Percentiles rank a stretch among this genome's conserved stretches.
phyloP scores from a whole-genome alignment of 805 yeast genomes.

The Barnettozyma sp. region DNA sequence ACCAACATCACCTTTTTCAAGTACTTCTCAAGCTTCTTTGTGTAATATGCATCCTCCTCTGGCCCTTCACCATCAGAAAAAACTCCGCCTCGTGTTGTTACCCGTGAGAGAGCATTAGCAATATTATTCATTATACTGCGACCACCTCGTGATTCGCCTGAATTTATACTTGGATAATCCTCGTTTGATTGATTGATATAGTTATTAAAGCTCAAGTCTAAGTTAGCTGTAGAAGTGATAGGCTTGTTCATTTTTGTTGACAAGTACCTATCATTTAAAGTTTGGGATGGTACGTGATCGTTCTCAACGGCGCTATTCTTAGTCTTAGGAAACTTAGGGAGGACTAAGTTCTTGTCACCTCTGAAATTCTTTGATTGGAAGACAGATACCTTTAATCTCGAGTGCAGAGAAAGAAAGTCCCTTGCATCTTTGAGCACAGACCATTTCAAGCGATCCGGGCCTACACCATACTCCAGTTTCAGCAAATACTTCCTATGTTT shows the following conservation, averaged over 20 bases:
- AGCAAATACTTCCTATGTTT: constrained; percentile 44
- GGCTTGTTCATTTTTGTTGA: constrained; percentile 14
- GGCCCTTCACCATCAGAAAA: not conserved
- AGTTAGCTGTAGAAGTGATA: too few species aligned
- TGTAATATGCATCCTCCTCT: constrained; percentile 20
- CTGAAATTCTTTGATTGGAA: constrained; percentile 30
- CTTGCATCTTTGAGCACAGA: constrained; percentile 61
- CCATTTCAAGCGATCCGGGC: constrained; percentile 75
- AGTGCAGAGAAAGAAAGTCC: constrained; percentile 67
- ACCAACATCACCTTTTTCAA: constrained; percentile 52
- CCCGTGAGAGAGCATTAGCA: constrained; percentile 15
- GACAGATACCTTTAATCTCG: constrained; percentile 50
- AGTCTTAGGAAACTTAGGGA: constrained; percentile 34
- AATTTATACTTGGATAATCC: not conserved
- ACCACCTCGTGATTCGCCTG: constrained; percentile 3
- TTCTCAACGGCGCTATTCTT: constrained; percentile 6
- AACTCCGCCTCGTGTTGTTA: constrained; percentile 8
- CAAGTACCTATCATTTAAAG: constrained; percentile 22
- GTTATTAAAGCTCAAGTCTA: not conserved
- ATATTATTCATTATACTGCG: constrained; percentile 14
- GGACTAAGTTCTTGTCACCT: constrained; percentile 24
- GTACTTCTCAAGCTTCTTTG: constrained; percentile 52
- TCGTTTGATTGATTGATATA: not conserved
- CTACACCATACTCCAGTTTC: constrained; percentile 88
- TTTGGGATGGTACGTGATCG: constrained; percentile 6